Percentiles rank a stretch among this genome's conserved stretches.
These are phyloP conservation scores for Tolypocladium capitatum DNA, from an alignment of 2,329 filamentous ascomycete species.

Conservation along the genomic window DNA sequence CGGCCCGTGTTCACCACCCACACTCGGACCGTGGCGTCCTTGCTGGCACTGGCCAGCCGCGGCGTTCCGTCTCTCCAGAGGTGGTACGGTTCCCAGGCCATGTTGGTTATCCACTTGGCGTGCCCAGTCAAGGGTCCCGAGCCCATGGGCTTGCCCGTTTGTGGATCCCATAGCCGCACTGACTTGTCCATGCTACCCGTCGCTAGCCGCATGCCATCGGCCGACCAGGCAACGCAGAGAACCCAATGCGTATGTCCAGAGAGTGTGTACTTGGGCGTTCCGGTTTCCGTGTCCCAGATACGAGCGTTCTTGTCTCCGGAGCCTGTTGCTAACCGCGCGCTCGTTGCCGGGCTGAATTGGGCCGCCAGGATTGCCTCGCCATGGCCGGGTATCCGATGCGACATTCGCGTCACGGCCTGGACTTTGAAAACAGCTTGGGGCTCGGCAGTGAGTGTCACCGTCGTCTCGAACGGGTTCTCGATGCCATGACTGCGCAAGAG, in stretches of 20 bases:
- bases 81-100: slow-evolving; percentile 92
- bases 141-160: slow-evolving; percentile 62
- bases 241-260: slow-evolving; percentile 88
- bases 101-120: slow-evolving; percentile 73
- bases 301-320: slow-evolving; percentile 83
- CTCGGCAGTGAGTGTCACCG: slow-evolving; percentile 43
- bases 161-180: slow-evolving; percentile 79
- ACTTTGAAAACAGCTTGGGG: slow-evolving; percentile 92
- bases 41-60: slow-evolving; percentile 73
- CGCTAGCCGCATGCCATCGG: slow-evolving; percentile 67
- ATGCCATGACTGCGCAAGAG: slow-evolving; percentile 43
- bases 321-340: slow-evolving; percentile 69
- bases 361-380: slow-evolving; percentile 80
- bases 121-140: slow-evolving; percentile 61
- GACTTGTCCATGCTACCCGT: slow-evolving; percentile 91
- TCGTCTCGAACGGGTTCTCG: slow-evolving; percentile 43
- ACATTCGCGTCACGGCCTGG: slow-evolving; percentile 79
- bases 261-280: slow-evolving; percentile 74
- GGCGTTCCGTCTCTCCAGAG: slow-evolving; percentile 61
- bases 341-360: slow-evolving; percentile 71
- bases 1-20: slow-evolving; percentile 72
- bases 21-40: slow-evolving; percentile 76
- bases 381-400: slow-evolving; percentile 79
- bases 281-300: slow-evolving; percentile 91
- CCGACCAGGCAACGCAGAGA: slow-evolving; percentile 73